phyloP scores from a whole-genome alignment of 1,139 yeast genomes.

The Diutina pseudorugosa region DNA sequence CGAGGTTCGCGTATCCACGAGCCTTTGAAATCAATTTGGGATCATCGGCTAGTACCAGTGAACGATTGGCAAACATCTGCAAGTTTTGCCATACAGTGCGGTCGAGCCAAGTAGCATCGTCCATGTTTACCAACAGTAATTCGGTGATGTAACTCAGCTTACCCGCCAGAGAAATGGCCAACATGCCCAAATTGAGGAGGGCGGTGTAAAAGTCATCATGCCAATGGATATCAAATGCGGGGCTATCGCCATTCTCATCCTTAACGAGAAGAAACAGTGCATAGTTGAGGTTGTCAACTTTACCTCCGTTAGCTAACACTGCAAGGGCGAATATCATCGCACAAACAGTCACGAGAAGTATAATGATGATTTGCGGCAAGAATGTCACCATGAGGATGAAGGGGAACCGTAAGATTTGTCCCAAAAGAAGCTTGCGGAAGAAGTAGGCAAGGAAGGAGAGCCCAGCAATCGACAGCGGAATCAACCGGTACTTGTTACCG shows the following conservation, averaged over 20 bases:
- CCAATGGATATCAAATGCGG: slow-evolving; percentile 18
- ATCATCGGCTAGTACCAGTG: slow-evolving; percentile 8
- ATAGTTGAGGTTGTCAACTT: slow-evolving; percentile 32
- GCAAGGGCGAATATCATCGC: slow-evolving; percentile 41
- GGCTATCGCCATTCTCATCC: slow-evolving; percentile 21
- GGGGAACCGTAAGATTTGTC: slow-evolving; percentile 33
- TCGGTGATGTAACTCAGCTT: slow-evolving; percentile 55
- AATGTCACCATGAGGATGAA: slow-evolving; percentile 41
- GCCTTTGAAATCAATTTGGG: slow-evolving; percentile 9
- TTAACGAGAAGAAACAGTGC: slow-evolving; percentile 29
- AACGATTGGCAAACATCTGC: neutral
- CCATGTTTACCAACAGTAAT: slow-evolving; percentile 34
- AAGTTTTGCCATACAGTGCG: slow-evolving; percentile 16
- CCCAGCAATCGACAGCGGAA: slow-evolving; percentile 52
- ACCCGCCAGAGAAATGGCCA: slow-evolving; percentile 57
- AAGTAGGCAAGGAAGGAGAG: slow-evolving; percentile 36
- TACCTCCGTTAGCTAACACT: slow-evolving; percentile 44
- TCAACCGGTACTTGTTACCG: slow-evolving; percentile 39
- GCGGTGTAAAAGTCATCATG: slow-evolving; percentile 59
- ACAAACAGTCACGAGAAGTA: slow-evolving; percentile 39
- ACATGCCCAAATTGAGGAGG: slow-evolving; percentile 44
- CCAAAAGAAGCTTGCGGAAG: slow-evolving; percentile 11
- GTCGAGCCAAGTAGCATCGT: slow-evolving; percentile 52
- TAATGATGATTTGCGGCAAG: slow-evolving; percentile 46
- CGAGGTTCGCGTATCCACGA: slow-evolving; percentile 24